These are phyloP conservation scores for Pseudonitzschia multiseries DNA, from an alignment of 108 stramenopile genomes.

Conservation along the genomic window DNA sequence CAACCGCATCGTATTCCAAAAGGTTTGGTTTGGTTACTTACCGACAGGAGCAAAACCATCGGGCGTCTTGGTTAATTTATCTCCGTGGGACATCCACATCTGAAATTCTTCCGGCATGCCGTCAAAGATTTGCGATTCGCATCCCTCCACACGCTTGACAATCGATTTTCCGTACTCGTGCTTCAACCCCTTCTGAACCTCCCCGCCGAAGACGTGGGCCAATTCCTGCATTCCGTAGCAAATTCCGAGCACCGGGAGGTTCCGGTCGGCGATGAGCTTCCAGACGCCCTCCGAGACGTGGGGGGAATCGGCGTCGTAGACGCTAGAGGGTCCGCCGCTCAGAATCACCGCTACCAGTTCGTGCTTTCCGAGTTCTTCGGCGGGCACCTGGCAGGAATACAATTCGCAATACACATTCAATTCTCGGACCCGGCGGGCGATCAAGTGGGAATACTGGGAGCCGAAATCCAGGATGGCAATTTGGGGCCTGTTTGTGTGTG, in stretches of 20 bases:
- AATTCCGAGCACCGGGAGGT: constrained; percentile 94
- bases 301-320: constrained; percentile 94
- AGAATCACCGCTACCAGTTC: constrained; percentile 91
- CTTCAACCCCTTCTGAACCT: constrained; percentile 86
- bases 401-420: constrained; percentile 96
- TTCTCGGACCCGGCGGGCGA: constrained; percentile 97
- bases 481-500: constrained; percentile 64
- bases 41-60: constrained; percentile 88
- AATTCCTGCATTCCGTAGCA: constrained; percentile 98
- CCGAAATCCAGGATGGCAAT: constrained; percentile 99
- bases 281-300: constrained; percentile 94
- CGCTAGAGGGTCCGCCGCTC: constrained; percentile 91
- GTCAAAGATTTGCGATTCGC: constrained; percentile 70
- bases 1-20: too few species aligned
- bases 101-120: constrained; percentile 81
- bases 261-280: constrained; percentile 82
- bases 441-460: constrained; percentile 97
- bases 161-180: constrained; percentile 96
- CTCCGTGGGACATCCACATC: constrained; percentile 99
- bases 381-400: constrained; percentile 90
- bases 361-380: constrained; percentile 74
- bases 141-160: constrained; percentile 65
- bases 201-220: constrained; percentile 88
- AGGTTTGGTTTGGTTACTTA: too few species aligned
- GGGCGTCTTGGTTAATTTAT: constrained; percentile 88